A percentile compares a stretch with the other conserved stretches of the same genome.
Conservation (phyloP, 345 rosid species). For the Combretum micranthum region DNA sequence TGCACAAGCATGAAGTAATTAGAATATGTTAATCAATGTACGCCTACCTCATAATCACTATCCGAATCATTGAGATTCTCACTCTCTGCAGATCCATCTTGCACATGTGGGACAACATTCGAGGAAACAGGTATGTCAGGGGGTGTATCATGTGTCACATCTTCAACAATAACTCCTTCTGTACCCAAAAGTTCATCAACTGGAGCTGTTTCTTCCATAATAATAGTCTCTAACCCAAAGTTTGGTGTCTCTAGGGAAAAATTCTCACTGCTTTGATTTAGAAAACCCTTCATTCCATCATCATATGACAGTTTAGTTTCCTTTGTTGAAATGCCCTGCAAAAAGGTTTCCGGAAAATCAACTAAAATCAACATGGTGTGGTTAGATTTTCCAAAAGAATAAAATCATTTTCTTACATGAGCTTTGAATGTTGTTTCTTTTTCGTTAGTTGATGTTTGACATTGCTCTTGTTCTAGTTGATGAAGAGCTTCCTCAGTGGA, state of each 20-base stretch:
- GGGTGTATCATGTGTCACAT: constrained; percentile 47
- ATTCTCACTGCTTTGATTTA: no score
- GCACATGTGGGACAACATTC: constrained; percentile 31
- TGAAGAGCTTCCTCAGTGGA: no score
- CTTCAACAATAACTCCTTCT: constrained; percentile 45
- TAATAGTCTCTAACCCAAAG: constrained; percentile 17
- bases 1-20: background rate
- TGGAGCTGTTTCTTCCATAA: constrained; percentile 21
- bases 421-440: constrained; percentile 16
- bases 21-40: constrained; percentile 18
- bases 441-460: constrained; percentile 15
- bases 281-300: no score
- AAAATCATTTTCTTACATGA: constrained; percentile 33
- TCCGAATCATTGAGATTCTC: constrained; percentile 22
- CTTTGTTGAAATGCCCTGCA: background rate
- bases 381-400: background rate
- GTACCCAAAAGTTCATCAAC: constrained; percentile 12
- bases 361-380: constrained; percentile 9
- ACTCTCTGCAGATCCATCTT: constrained; percentile 26
- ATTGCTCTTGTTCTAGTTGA: constrained; percentile 12
- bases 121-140: constrained; percentile 29
- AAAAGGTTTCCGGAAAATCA: constrained; percentile 7
- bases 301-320: no score
- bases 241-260: no score
- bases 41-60: constrained; percentile 46